Conservation (phyloP, 2,329 filamentous ascomycete species). For the Pseudopyrenochaeta lycopersici region DNA sequence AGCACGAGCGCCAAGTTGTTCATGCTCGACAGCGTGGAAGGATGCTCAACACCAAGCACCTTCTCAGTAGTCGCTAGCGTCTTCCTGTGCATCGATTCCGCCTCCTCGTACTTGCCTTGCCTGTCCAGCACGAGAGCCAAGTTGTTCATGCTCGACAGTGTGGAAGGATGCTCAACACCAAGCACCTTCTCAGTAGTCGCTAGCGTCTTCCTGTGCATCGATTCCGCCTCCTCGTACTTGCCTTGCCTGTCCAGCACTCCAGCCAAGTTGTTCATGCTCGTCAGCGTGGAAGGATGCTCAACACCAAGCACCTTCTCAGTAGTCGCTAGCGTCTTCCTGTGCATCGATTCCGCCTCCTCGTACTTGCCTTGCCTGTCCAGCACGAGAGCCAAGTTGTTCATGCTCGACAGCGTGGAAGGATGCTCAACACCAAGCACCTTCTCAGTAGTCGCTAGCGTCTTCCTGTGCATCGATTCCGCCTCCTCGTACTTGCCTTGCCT, state of each 20-base stretch:
- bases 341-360: background rate
- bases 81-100: constrained; percentile 6
- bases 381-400: constrained; percentile 11
- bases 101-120: constrained; percentile 17
- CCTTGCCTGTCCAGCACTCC: background rate
- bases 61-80: constrained; percentile 8
- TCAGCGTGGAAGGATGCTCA: constrained; percentile 1
- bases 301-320: constrained; percentile 6
- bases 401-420: constrained; percentile 5
- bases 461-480: constrained; percentile 6
- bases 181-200: constrained; percentile 3
- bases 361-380: background rate
- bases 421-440: constrained; percentile 11
- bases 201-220: constrained; percentile 2
- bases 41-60: constrained; percentile 11
- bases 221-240: constrained; percentile 3
- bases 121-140: constrained; percentile 4
- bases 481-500: constrained; percentile 1
- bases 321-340: background rate
- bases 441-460: constrained; percentile 8
- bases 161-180: constrained; percentile 10
- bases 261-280: background rate
- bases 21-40: constrained; percentile 7
- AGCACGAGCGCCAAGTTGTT: constrained; percentile 6
- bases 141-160: constrained; percentile 13